phyloP scores from a whole-genome alignment of 129 eudicot species.

The Flaveria trinervia region DNA sequence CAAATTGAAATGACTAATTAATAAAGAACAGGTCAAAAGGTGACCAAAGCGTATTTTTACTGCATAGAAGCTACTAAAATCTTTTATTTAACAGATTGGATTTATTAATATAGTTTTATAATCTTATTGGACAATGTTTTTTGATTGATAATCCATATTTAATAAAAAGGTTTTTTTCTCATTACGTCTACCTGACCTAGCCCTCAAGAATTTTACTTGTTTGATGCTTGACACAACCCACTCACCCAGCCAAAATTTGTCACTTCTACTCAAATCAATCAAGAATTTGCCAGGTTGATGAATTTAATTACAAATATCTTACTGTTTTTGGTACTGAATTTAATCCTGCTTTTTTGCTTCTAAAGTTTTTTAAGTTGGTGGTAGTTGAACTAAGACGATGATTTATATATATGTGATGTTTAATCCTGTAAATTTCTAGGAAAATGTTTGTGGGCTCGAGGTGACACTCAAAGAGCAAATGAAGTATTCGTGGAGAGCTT shows the following conservation, averaged over 20 bases:
- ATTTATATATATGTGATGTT: neutral
- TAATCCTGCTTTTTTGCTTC: neutral
- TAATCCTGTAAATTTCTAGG: slow-evolving; percentile 44
- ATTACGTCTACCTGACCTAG: neutral
- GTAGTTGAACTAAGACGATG: neutral
- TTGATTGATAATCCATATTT: neutral
- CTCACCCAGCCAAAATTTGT: neutral
- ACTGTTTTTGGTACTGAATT: neutral
- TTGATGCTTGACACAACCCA: neutral
- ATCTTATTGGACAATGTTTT: neutral
- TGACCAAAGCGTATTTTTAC: neutral
- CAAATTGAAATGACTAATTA: neutral
- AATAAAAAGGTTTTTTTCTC: neutral
- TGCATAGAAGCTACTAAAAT: neutral
- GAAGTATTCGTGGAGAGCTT: slow-evolving; percentile 54
- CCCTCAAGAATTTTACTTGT: neutral
- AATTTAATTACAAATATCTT: neutral
- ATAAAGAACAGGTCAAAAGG: neutral
- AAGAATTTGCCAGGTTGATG: slow-evolving; percentile 8
- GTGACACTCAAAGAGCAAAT: slow-evolving; percentile 55
- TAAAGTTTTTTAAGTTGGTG: slow-evolving; percentile 3
- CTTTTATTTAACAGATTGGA: neutral
- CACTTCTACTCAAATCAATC: neutral
- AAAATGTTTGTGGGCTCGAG: slow-evolving; percentile 48
- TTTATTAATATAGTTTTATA: neutral